phyloP scores from a whole-genome alignment of 176 grass and related monocot genomes.

The Alopecurus myosuroides region DNA sequence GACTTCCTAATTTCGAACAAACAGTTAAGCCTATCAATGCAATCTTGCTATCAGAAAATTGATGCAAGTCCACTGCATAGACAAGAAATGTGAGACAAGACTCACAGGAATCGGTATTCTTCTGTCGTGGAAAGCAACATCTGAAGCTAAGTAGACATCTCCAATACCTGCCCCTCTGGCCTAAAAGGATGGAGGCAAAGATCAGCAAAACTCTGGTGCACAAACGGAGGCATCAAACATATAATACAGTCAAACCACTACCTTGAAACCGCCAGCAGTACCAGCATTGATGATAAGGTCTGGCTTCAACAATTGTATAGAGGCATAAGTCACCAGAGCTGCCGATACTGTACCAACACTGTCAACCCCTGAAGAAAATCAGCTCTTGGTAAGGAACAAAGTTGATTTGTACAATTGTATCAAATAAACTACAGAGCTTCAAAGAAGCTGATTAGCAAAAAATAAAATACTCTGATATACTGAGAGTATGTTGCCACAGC shows the following conservation, averaged over 20 bases:
- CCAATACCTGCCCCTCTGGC: slow-evolving; percentile 82
- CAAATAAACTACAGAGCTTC: neutral
- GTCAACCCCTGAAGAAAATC: slow-evolving; percentile 71
- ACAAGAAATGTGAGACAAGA: neutral
- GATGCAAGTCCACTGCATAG: neutral
- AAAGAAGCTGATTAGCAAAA: neutral
- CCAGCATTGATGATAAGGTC: slow-evolving; percentile 93
- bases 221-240: neutral
- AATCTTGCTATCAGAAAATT: neutral
- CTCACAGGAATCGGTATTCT: slow-evolving; percentile 98
- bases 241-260: slow-evolving; percentile 15
- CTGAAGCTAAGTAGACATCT: slow-evolving; percentile 79
- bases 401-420: neutral
- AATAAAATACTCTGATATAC: neutral
- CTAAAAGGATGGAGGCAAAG: slow-evolving; percentile 29
- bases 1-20: neutral
- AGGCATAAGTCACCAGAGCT: slow-evolving; percentile 82
- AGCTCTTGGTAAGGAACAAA: neutral
- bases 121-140: slow-evolving; percentile 95
- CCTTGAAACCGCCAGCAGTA: slow-evolving; percentile 90
- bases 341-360: slow-evolving; percentile 71
- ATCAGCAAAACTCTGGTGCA: neutral
- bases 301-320: slow-evolving; percentile 80
- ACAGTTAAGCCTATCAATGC: neutral
- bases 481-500: neutral